Conservation (phyloP, 164 flowering plant genomes). For the Malania oleifera region DNA sequence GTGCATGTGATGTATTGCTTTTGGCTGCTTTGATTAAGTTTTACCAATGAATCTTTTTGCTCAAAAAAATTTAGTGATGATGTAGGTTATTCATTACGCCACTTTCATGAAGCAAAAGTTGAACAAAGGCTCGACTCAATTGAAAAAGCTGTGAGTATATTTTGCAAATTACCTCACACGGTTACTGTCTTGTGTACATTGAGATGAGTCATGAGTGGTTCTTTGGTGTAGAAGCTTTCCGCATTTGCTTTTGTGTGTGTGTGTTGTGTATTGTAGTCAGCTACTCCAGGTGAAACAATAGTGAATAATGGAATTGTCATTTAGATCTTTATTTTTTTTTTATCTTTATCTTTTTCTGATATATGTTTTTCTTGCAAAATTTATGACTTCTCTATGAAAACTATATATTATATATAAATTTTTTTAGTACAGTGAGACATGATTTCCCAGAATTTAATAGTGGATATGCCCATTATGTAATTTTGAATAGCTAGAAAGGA, state of each 20-base stretch:
- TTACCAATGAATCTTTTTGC: neutral
- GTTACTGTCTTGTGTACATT: too few species aligned
- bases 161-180: neutral
- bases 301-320: too few species aligned
- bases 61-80: neutral
- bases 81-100: slow-evolving; percentile 81
- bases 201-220: too few species aligned
- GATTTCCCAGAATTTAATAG: neutral
- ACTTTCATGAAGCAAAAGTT: slow-evolving; percentile 61
- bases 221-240: neutral
- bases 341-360: neutral
- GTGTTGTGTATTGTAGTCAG: too few species aligned
- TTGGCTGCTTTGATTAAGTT: neutral
- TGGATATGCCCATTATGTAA: neutral
- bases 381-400: too few species aligned
- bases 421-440: too few species aligned
- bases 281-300: too few species aligned
- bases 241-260: neutral
- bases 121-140: slow-evolving; percentile 76
- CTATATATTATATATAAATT: too few species aligned
- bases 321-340: neutral
- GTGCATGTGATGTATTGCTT: neutral
- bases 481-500: too few species aligned
- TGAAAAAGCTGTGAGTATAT: slow-evolving; percentile 69
- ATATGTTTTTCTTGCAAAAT: neutral